A percentile compares a stretch with the other conserved stretches of the same genome.
These are phyloP conservation scores for Drechslera avenae DNA, from an alignment of 2,329 filamentous ascomycete species.

Conservation along the genomic window DNA sequence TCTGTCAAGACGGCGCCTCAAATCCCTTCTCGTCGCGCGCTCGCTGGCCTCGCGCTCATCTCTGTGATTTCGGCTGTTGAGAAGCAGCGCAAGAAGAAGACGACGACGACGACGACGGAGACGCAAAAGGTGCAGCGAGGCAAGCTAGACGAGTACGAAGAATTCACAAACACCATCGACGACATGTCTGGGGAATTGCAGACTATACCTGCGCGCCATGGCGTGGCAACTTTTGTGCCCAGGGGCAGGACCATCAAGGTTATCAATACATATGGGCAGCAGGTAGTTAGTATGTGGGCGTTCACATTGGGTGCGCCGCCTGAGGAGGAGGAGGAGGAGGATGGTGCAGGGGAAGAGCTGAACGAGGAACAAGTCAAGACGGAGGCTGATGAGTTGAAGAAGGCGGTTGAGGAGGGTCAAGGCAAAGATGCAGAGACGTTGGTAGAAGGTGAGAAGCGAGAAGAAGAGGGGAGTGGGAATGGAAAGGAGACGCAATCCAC, in stretches of 20 bases:
- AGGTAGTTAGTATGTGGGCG: constrained; percentile 57
- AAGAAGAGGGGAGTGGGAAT: constrained; percentile 10
- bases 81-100: constrained; percentile 38
- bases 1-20: constrained; percentile 37
- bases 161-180: constrained; percentile 16
- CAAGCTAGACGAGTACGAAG: constrained; percentile 11
- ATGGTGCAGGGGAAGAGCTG: constrained; percentile 25
- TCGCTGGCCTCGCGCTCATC: constrained; percentile 43
- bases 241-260: constrained; percentile 56
- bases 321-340: constrained; percentile 43
- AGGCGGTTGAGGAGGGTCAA: constrained; percentile 21
- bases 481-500: constrained; percentile 8
- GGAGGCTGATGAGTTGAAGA: constrained; percentile 30
- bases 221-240: constrained; percentile 57
- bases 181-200: constrained; percentile 51
- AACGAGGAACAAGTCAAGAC: constrained; percentile 36
- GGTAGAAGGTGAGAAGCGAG: constrained; percentile 7
- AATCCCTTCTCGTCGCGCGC: constrained; percentile 39
- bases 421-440: constrained; percentile 10
- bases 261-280: constrained; percentile 57
- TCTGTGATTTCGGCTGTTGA: constrained; percentile 43
- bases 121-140: constrained; percentile 4
- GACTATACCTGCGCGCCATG: constrained; percentile 56
- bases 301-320: constrained; percentile 55
- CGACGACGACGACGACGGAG: too few species aligned